Percentiles rank a stretch among this genome's conserved stretches.
These are phyloP conservation scores for Leccinum pseudoinsigne DNA, from an alignment of 1,284 basidiomycete genomes.

Conservation along the genomic window DNA sequence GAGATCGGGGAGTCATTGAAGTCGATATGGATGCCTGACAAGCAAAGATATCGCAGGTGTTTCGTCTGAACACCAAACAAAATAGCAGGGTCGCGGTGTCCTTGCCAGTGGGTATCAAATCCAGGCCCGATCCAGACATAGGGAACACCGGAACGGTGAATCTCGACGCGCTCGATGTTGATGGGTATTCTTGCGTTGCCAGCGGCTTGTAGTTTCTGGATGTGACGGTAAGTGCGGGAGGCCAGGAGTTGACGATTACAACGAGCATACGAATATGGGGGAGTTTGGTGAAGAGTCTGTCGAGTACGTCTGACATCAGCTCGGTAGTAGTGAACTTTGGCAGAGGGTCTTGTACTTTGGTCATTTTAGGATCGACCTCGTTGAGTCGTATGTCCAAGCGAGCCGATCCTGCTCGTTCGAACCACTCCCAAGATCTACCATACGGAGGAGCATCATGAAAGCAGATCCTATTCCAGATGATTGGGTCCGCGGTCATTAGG, in stretches of 20 bases:
- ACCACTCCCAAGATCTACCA: conserved; percentile 50
- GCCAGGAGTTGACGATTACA: conserved; percentile 52
- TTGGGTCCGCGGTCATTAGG: conserved; percentile 45
- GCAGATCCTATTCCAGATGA: conserved; percentile 9
- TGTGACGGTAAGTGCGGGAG: conserved; percentile 44
- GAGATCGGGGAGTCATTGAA: conserved; percentile 47
- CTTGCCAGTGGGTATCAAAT: conserved; percentile 30
- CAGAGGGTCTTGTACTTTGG: conserved; percentile 19
- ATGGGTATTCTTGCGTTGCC: conserved; percentile 37
- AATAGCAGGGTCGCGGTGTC: conserved; percentile 35
- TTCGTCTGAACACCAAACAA: conserved; percentile 49
- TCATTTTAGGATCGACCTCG: conserved; percentile 34
- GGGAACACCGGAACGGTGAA: conserved; percentile 51
- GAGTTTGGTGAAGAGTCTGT: conserved; percentile 48
- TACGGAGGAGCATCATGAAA: conserved; percentile 45
- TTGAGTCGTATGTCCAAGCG: conserved; percentile 58
- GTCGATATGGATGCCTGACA: conserved; percentile 51
- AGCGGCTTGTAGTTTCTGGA: conserved; percentile 45
- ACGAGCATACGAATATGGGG: conserved; percentile 55
- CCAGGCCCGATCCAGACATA: conserved; percentile 44
- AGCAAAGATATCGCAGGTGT: conserved; percentile 41
- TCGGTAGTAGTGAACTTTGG: conserved; percentile 40
- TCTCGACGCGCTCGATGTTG: conserved; percentile 54
- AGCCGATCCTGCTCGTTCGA: conserved; percentile 47
- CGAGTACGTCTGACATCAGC: conserved; percentile 46